Base-by-base conservation (phyloP, 345 rosid species). In the Luvunga scandens region DNA sequence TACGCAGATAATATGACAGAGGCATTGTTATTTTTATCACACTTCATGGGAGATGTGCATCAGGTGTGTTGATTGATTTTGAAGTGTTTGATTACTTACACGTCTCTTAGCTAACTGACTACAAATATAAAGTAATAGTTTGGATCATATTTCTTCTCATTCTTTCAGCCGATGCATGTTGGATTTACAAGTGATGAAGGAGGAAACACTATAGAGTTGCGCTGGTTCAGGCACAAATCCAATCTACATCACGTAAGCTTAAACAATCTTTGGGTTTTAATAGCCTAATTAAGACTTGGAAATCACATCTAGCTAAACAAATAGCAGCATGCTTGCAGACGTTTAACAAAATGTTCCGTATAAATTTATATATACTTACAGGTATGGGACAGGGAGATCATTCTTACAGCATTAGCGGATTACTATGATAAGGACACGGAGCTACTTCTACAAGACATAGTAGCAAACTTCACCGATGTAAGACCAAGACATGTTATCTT, bases 351-450 rank as follows among this genome's bases (percentile, higher is more conserved):
- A 36, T 38, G 21, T 42, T 62, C 22, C 16, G 2, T 12, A 12
- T 42, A 42, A 42, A 19, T 19, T 22, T 2, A 68, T 28, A 27
- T 30, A 68, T 62, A 5, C 30, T 13, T 13, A 2, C 69, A 94
- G 98, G 97, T 95, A 30, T 95, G 98, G 99, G 98, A 95, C 22
- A 91, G 96, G 86, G 98, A 95, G 83, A 92, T 95, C 55, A 85
- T 95, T 55, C 93, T 90, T 3, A 87, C 92, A 64, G 94, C 99
- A 78, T 83, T 90, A 1, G 80, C 84, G 66, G 97, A 93, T 69
- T 91, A 85, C 84, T 90, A 95, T 19, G 92, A 87, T 22, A 90
- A 92, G 59, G 87, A 95, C 84, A 78, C 89, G 91, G 89, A 86
- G 75, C 92, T 87, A 70, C 97, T 92, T 77, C 91, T 87, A 76